phyloP scores from a whole-genome alignment of 108 stramenopile species.

The Licmophora abbreviata region DNA sequence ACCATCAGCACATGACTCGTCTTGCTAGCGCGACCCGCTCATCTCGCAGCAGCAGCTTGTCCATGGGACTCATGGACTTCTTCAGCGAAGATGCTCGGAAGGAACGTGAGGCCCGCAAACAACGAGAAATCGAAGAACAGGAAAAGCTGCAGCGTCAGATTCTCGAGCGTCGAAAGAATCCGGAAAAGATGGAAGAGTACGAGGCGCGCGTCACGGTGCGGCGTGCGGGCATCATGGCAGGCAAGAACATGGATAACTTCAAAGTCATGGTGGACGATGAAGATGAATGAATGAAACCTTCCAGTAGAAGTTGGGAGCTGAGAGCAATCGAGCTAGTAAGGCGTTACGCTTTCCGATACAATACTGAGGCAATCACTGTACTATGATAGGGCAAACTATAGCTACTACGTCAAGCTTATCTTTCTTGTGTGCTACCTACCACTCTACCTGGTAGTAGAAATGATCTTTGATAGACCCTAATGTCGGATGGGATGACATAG shows the following conservation, averaged over 20 bases:
- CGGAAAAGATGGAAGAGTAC: constrained; percentile 33
- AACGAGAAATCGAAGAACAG: constrained; percentile 32
- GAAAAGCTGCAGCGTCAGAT: constrained; percentile 36
- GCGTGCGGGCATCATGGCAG: constrained; percentile 19
- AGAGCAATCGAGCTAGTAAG: no score
- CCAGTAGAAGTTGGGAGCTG: no score
- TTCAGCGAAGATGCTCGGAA: constrained; percentile 34
- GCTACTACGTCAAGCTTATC: no score
- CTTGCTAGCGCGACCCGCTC: constrained; percentile 5
- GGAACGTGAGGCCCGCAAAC: constrained; percentile 20
- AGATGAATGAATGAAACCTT: no score
- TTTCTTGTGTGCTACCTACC: no score
- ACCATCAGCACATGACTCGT: no score
- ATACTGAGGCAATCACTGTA: no score
- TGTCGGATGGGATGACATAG: no score
- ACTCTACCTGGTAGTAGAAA: no score
- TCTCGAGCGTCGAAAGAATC: constrained; percentile 38
- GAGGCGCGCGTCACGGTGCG: constrained; percentile 18
- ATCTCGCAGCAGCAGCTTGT: constrained; percentile 7
- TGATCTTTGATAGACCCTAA: no score
- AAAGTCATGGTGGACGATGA: constrained; percentile 18
- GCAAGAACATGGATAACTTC: constrained; percentile 11
- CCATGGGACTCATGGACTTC: constrained; percentile 53
- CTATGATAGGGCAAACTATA: no score
- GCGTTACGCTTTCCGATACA: no score